These are phyloP conservation scores for Coniella vitis DNA, from an alignment of 2,329 filamentous ascomycete genomes.

Conservation along the genomic window DNA sequence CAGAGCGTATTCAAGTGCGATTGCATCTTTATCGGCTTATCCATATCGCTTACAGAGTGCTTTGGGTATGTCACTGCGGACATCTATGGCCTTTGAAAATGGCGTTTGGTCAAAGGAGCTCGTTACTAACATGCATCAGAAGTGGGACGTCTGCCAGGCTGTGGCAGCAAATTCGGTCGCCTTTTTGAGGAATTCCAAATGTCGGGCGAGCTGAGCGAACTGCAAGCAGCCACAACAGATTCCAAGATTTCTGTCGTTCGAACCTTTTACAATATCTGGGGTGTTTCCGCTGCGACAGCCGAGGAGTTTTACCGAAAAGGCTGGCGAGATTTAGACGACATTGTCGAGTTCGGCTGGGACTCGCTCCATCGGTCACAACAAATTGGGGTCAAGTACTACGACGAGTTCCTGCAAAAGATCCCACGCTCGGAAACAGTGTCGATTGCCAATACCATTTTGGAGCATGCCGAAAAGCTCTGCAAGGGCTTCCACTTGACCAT, in stretches of 20 bases:
- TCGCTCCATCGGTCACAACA: slow-evolving; percentile 74
- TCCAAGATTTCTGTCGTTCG: slow-evolving; percentile 57
- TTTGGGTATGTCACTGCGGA: slow-evolving; percentile 29
- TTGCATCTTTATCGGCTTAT: slow-evolving; percentile 78
- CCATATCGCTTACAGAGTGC: slow-evolving; percentile 43
- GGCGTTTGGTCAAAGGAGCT: background rate
- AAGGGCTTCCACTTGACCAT: slow-evolving; percentile 51
- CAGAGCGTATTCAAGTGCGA: slow-evolving; percentile 79
- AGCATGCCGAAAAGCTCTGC: slow-evolving; percentile 59
- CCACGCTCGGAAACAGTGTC: slow-evolving; percentile 64
- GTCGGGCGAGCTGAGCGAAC: slow-evolving; percentile 55
- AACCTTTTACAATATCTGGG: slow-evolving; percentile 81
- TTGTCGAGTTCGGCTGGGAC: slow-evolving; percentile 77
- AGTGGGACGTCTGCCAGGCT: slow-evolving; percentile 62
- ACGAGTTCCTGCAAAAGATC: slow-evolving; percentile 70
- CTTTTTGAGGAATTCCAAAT: slow-evolving; percentile 70
- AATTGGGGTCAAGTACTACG: slow-evolving; percentile 89
- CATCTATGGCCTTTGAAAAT: slow-evolving; percentile 7
- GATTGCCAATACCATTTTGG: slow-evolving; percentile 58
- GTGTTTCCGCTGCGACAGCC: slow-evolving; percentile 78
- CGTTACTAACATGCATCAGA: slow-evolving; percentile 27
- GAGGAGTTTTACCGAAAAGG: slow-evolving; percentile 72
- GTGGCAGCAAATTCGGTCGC: slow-evolving; percentile 69
- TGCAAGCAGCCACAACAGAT: slow-evolving; percentile 57
- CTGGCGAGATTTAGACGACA: slow-evolving; percentile 79